A percentile compares a stretch with the other conserved stretches of the same genome.
These are phyloP conservation scores for Angomonas deanei DNA, from an alignment of 208 protist species.

Conservation along the genomic window DNA sequence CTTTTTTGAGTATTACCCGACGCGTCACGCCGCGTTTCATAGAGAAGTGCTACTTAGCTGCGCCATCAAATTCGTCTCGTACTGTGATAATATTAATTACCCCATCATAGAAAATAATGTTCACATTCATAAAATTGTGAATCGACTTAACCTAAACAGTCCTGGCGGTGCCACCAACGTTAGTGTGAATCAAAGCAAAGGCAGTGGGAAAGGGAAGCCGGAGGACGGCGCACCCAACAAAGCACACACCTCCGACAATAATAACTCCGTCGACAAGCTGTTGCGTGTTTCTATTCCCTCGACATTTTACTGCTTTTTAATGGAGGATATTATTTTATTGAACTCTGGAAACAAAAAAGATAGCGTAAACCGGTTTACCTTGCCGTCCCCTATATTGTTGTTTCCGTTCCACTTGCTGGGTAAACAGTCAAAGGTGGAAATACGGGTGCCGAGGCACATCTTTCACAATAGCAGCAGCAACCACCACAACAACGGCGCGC, in stretches of 20 bases:
- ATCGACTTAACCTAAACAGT: background rate
- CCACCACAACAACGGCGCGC: background rate
- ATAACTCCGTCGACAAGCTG: background rate
- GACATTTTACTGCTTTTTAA: background rate
- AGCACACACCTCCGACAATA: background rate
- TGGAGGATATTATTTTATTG: background rate
- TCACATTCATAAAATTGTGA: background rate
- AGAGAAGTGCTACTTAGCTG: background rate
- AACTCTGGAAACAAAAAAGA: background rate
- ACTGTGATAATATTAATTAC: background rate
- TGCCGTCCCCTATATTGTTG: constrained; percentile 61
- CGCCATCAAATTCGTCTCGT: background rate
- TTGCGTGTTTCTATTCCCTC: background rate
- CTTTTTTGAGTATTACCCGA: background rate
- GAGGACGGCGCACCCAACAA: background rate
- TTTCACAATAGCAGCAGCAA: too few species aligned
- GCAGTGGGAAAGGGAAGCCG: too few species aligned
- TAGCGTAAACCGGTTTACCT: constrained; percentile 7
- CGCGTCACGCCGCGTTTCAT: background rate
- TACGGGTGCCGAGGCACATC: constrained; percentile 27
- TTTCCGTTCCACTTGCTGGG: constrained; percentile 49
- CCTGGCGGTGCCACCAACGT: too few species aligned
- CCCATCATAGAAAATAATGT: background rate
- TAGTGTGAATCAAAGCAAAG: too few species aligned
- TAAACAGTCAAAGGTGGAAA: constrained; percentile 28